These are phyloP conservation scores for Amanita polypyramis DNA, from an alignment of 768 basidiomycete genomes.

Conservation along the genomic window DNA sequence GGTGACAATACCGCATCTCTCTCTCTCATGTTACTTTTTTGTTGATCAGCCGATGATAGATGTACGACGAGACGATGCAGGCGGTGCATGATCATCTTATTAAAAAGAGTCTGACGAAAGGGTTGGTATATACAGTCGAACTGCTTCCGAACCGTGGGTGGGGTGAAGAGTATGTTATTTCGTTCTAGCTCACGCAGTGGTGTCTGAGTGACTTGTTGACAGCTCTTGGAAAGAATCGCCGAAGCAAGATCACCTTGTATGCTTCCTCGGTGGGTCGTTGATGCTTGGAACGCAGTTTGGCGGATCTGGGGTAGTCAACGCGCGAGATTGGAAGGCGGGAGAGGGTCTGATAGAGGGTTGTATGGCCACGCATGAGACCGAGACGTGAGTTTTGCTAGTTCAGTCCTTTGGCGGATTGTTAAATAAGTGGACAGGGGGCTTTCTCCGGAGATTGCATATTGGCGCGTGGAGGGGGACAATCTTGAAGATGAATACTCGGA, in stretches of 20 bases:
- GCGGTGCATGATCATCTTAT: slow-evolving; percentile 71
- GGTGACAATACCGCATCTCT: slow-evolving; percentile 27
- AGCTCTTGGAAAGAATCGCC: slow-evolving; percentile 23
- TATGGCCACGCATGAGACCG: slow-evolving; percentile 72
- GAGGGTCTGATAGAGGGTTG: slow-evolving; percentile 81
- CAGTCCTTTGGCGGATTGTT: neutral
- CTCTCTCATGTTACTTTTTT: neutral
- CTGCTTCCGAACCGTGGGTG: slow-evolving; percentile 40
- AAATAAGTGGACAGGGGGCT: slow-evolving; percentile 45
- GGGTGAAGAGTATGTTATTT: slow-evolving; percentile 23
- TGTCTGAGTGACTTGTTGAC: neutral
- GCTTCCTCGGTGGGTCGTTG: slow-evolving; percentile 88
- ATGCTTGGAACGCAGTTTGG: slow-evolving; percentile 74
- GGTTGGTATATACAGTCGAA: slow-evolving; percentile 74
- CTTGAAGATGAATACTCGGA: slow-evolving; percentile 24
- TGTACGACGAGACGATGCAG: slow-evolving; percentile 81
- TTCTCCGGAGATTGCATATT: slow-evolving; percentile 83
- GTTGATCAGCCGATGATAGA: slow-evolving; percentile 30
- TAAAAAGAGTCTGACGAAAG: slow-evolving; percentile 42
- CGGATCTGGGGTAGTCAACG: slow-evolving; percentile 33
- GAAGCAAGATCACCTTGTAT: slow-evolving; percentile 95
- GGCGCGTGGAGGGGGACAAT: slow-evolving; percentile 48
- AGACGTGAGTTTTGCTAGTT: slow-evolving; percentile 48
- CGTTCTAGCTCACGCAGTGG: neutral
- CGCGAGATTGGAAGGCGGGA: slow-evolving; percentile 79